A percentile compares a stretch with the other conserved stretches of the same genome.
Conservation (phyloP, 2,329 filamentous ascomycete species). For the Leptographium procerum region DNA sequence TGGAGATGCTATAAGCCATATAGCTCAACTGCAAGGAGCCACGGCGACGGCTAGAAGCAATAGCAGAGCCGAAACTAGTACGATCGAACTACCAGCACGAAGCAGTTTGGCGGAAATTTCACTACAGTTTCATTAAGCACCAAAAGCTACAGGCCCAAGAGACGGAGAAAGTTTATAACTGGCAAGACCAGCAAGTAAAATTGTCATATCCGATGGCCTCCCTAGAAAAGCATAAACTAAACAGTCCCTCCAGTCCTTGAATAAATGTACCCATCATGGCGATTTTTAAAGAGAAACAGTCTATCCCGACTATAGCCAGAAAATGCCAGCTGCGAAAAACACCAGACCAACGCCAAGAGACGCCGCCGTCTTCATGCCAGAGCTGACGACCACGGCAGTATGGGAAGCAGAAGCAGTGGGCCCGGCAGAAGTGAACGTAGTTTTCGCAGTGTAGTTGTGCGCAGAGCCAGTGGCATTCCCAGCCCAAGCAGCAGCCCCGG, state of each 20-base stretch:
- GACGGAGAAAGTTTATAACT: neutral
- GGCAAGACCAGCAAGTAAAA: neutral
- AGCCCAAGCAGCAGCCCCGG: neutral
- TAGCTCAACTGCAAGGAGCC: too few species aligned
- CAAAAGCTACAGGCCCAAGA: too few species aligned
- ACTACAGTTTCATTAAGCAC: too few species aligned
- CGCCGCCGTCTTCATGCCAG: slow-evolving; percentile 6
- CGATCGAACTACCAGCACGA: too few species aligned
- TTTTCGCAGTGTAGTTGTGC: neutral
- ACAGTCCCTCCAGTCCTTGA: neutral
- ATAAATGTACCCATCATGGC: neutral
- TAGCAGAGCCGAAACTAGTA: too few species aligned
- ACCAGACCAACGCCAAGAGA: slow-evolving; percentile 5
- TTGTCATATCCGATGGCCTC: neutral
- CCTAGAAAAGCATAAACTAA: neutral
- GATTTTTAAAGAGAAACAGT: neutral
- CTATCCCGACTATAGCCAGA: neutral
- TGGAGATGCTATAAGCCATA: too few species aligned
- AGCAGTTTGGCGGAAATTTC: too few species aligned
- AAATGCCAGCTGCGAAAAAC: slow-evolving; percentile 5
- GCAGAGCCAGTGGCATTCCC: neutral
- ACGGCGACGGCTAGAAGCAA: too few species aligned
- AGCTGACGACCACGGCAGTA: slow-evolving; percentile 4
- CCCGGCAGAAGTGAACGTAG: neutral
- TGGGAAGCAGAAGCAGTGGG: neutral